These are phyloP conservation scores for Neurospora intermedia DNA, from an alignment of 495 filamentous ascomycete genomes.

Conservation along the genomic window DNA sequence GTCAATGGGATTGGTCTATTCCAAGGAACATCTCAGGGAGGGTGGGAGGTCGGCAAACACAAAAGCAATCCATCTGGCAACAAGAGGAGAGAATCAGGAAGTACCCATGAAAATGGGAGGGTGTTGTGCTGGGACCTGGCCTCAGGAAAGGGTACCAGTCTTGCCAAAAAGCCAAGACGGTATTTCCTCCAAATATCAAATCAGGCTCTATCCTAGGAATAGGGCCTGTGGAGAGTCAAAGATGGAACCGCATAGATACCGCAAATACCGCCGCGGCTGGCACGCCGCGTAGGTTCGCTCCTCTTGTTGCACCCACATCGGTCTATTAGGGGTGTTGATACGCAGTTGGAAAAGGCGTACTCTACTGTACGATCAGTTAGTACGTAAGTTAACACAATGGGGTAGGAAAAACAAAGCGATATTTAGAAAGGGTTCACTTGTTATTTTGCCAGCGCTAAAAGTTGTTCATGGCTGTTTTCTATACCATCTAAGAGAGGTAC, in stretches of 20 bases:
- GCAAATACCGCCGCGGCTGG: neutral
- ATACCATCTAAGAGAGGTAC: neutral
- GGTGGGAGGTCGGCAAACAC: slow-evolving; percentile 3
- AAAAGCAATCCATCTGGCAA: slow-evolving; percentile 1
- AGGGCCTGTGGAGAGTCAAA: neutral
- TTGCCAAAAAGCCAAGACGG: neutral
- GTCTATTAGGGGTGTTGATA: neutral
- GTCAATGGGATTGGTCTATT: slow-evolving; percentile 7
- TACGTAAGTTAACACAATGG: neutral
- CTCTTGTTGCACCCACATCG: neutral
- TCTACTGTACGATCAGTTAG: neutral
- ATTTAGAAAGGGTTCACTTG: neutral
- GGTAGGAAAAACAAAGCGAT: neutral
- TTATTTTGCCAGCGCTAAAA: neutral
- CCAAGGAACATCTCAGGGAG: neutral
- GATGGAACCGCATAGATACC: neutral
- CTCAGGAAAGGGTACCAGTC: neutral
- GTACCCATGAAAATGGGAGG: neutral
- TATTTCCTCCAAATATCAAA: neutral
- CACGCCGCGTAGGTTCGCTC: neutral
- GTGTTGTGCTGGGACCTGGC: neutral
- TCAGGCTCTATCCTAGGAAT: neutral
- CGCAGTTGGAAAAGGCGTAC: neutral
- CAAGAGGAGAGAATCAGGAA: slow-evolving; percentile 1
- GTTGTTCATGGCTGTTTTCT: neutral